phyloP scores from a whole-genome alignment of 148 eudicot genomes.

The Chenopodium suecicum region DNA sequence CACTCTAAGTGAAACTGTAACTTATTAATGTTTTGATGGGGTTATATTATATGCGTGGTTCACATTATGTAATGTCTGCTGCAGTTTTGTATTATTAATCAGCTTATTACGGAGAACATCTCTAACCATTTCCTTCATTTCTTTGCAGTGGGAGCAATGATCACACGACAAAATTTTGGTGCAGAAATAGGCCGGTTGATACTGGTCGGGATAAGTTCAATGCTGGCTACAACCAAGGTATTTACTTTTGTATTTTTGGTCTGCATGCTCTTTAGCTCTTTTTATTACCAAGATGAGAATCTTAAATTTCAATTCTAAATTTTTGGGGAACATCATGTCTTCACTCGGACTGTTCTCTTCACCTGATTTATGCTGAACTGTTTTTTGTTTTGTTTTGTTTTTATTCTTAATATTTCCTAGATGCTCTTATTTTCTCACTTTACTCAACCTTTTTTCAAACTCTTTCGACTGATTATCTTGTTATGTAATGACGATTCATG shows the following conservation, averaged over 20 bases:
- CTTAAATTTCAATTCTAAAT: background rate
- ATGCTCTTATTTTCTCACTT: too few relatives aligned
- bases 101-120: background rate
- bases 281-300: background rate
- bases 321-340: background rate
- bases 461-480: too few relatives aligned
- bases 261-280: background rate
- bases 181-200: constrained; percentile 99
- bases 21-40: too few relatives aligned
- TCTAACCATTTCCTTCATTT: constrained; percentile 14
- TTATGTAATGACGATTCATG: too few relatives aligned
- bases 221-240: constrained; percentile 69
- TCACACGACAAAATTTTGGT: constrained; percentile 94
- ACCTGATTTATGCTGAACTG: too few relatives aligned
- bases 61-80: background rate
- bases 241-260: background rate
- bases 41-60: background rate
- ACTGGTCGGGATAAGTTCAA: constrained; percentile 78
- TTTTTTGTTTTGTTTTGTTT: too few relatives aligned
- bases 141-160: constrained; percentile 97
- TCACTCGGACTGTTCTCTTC: too few relatives aligned
- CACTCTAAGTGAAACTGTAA: background rate
- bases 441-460: too few relatives aligned
- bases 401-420: too few relatives aligned
- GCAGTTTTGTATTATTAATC: background rate